Conservation (phyloP, 2,329 filamentous ascomycete genomes). For the Sclerotinia glacialis region DNA sequence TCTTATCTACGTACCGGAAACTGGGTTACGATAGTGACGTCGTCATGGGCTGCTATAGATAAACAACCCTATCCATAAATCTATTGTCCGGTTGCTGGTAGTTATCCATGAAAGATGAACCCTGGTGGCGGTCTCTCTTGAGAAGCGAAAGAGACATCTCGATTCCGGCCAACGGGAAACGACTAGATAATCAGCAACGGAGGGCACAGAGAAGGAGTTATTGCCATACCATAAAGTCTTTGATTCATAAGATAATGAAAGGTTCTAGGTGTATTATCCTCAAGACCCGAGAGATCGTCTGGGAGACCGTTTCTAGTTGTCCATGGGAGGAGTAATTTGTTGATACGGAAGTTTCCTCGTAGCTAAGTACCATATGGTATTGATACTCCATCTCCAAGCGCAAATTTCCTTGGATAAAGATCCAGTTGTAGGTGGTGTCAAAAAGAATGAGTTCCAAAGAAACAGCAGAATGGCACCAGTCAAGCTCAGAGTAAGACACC, state of each 20-base stretch:
- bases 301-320: neutral
- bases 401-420: neutral
- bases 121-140: conserved; percentile 42
- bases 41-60: conserved; percentile 38
- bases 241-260: neutral
- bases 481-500: neutral
- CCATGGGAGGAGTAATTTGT: neutral
- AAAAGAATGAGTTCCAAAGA: neutral
- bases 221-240: neutral
- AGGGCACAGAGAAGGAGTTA: neutral
- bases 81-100: conserved; percentile 35
- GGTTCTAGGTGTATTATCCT: neutral
- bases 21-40: neutral
- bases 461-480: neutral
- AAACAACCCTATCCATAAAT: conserved; percentile 40
- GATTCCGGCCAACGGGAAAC: neutral
- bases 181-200: neutral
- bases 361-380: neutral
- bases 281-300: no score
- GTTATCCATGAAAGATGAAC: conserved; percentile 44
- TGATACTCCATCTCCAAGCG: neutral
- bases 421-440: neutral
- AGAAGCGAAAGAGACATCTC: conserved; percentile 43
- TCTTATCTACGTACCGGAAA: neutral
- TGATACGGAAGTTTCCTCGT: no score